Conservation (phyloP, 106 monocot genomes). For the Acorus gramineus region DNA sequence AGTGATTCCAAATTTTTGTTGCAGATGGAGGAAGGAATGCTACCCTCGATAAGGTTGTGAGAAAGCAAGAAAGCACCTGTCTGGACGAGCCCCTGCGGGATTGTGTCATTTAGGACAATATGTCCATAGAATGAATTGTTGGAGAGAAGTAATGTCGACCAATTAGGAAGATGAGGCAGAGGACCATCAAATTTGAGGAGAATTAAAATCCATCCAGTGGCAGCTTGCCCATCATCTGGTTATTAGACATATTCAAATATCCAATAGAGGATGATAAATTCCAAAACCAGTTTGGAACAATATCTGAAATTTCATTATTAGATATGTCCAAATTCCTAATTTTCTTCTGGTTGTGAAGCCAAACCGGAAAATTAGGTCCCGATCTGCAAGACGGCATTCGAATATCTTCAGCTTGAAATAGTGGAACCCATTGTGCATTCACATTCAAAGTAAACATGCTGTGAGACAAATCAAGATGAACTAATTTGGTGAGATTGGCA, state of each 20-base stretch:
- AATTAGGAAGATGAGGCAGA: no score
- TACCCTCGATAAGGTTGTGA: neutral
- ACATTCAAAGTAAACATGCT: conserved; percentile 10
- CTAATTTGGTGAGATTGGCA: conserved; percentile 9
- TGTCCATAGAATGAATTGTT: no score
- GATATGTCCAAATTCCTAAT: conserved; percentile 8
- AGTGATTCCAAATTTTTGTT: neutral
- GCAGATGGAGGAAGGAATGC: neutral
- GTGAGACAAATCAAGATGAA: neutral
- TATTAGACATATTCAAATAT: neutral
- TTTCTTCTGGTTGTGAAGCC: conserved; percentile 17
- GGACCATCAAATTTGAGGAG: neutral
- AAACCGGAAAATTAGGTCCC: conserved; percentile 32
- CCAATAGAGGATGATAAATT: conserved; percentile 2
- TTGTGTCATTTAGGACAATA: no score
- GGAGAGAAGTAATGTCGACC: no score
- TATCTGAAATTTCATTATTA: conserved; percentile 19
- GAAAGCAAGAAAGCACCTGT: no score
- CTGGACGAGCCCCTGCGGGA: no score
- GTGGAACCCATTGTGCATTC: conserved; percentile 19
- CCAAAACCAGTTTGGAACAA: conserved; percentile 43
- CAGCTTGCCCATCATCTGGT: neutral
- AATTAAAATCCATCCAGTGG: no score
- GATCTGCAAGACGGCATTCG: conserved; percentile 9
- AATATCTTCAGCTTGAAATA: conserved; percentile 13